Conservation (phyloP, 1,139 yeast species). For the Diutina pseudorugosa region DNA sequence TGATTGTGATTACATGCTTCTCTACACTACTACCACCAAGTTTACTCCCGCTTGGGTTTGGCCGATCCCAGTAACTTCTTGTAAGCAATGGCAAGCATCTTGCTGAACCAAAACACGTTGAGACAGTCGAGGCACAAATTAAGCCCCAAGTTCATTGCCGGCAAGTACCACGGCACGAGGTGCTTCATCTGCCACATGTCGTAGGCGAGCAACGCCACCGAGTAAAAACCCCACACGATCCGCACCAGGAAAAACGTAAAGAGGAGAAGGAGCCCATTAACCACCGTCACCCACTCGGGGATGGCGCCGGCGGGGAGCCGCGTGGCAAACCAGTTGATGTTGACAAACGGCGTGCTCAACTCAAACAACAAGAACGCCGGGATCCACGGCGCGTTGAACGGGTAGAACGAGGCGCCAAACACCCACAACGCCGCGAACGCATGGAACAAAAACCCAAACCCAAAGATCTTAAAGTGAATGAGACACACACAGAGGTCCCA, state of each 20-base stretch:
- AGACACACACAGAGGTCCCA: conserved; percentile 77
- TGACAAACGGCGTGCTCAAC: conserved; percentile 85
- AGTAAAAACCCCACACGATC: conserved; percentile 82
- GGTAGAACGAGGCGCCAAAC: conserved; percentile 40
- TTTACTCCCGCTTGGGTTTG: not conserved
- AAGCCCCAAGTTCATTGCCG: conserved; percentile 39
- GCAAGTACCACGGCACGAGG: conserved; percentile 13
- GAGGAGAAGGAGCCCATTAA: conserved; percentile 65
- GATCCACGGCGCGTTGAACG: conserved; percentile 59
- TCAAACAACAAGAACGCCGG: conserved; percentile 83
- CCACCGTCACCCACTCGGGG: conserved; percentile 36
- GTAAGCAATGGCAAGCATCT: conserved; percentile 67
- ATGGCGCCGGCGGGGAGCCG: conserved; percentile 53
- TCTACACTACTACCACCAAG: no score
- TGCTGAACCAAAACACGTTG: conserved; percentile 69
- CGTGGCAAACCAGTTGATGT: conserved; percentile 82
- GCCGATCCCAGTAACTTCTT: conserved; percentile 21
- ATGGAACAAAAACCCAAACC: conserved; percentile 74
- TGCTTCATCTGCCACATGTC: conserved; percentile 34
- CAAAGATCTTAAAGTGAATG: conserved; percentile 52
- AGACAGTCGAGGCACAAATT: conserved; percentile 56
- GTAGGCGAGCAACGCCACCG: conserved; percentile 38
- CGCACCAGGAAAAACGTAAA: conserved; percentile 64
- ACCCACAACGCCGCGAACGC: conserved; percentile 76
- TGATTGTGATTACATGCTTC: not conserved